Conservation (phyloP, 192 early-diverging fungal species). For the Paraglomus occultum region DNA sequence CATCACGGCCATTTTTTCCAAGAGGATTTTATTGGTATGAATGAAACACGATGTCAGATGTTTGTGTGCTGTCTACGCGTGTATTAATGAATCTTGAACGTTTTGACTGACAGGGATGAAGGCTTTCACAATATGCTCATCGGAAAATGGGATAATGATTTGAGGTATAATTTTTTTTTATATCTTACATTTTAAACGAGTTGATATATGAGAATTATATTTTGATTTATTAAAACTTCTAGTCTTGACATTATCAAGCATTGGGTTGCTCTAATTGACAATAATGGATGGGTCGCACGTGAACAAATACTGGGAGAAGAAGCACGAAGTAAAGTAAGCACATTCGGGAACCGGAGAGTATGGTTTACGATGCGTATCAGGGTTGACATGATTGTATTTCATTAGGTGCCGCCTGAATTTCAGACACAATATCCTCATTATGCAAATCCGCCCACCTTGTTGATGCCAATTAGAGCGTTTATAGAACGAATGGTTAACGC, state of each 20-base stretch:
- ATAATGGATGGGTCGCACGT: conserved; percentile 86
- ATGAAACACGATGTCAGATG: neutral
- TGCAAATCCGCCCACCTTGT: conserved; percentile 89
- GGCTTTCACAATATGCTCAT: conserved; percentile 88
- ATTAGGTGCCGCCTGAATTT: conserved; percentile 77
- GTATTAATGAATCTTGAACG: neutral
- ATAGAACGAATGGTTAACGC: conserved; percentile 53
- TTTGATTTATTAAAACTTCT: neutral
- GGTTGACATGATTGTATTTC: neutral
- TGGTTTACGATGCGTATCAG: too few relatives aligned
- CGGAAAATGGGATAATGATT: conserved; percentile 83
- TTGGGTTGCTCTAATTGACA: conserved; percentile 79
- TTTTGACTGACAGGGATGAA: conserved; percentile 66
- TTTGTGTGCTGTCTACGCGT: too few relatives aligned
- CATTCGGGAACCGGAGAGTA: too few relatives aligned
- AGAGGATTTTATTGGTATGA: conserved; percentile 87
- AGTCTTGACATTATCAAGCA: conserved; percentile 77
- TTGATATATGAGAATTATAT: neutral
- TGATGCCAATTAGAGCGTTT: conserved; percentile 66
- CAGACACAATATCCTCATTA: conserved; percentile 89
- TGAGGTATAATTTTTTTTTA: conserved; percentile 47
- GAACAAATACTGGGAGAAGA: conserved; percentile 95
- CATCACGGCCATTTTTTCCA: conserved; percentile 92
- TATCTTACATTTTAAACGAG: conserved; percentile 7
- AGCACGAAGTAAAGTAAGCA: conserved; percentile 75